Evolutionary conservation across 1,284 basidiomycete species (phyloP).

Genomic region (Coniferiporia weirii): DNA sequence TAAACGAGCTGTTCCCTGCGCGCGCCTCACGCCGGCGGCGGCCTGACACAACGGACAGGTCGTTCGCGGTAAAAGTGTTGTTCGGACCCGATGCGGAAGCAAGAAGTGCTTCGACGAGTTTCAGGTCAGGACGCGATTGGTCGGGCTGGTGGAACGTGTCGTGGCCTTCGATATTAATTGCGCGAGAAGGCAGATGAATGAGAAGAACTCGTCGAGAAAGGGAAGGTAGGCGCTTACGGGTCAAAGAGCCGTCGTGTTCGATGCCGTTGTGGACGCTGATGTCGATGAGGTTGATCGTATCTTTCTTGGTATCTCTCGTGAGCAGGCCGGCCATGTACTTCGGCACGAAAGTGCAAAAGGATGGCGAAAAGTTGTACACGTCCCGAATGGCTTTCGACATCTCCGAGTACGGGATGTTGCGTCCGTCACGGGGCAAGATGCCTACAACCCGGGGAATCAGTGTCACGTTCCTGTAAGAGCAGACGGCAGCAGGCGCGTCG

Average conservation of each 20-base stretch:
- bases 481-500: neutral
- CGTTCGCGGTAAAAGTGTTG: conserved; percentile 45
- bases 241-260: conserved; percentile 71
- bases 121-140: conserved; percentile 46
- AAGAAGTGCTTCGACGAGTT: conserved; percentile 54
- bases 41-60: conserved; percentile 50
- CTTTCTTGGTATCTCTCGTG: conserved; percentile 47
- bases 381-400: conserved; percentile 40
- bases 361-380: conserved; percentile 64
- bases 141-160: conserved; percentile 46
- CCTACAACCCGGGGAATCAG: conserved; percentile 35
- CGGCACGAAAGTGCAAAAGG: conserved; percentile 61
- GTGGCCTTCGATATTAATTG: conserved; percentile 39
- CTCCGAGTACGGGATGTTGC: conserved; percentile 60
- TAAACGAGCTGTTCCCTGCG: conserved; percentile 49
- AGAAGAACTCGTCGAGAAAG: neutral
- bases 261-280: conserved; percentile 70
- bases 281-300: conserved; percentile 58
- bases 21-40: conserved; percentile 55
- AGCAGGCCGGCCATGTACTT: conserved; percentile 54
- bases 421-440: conserved; percentile 60
- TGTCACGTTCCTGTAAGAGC: neutral
- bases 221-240: conserved; percentile 40
- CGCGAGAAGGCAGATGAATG: neutral
- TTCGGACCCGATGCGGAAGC: conserved; percentile 55